A percentile compares a stretch with the other conserved stretches of the same genome.
These are phyloP conservation scores for Durotheca rogersii DNA, from an alignment of 495 filamentous ascomycete genomes.

Conservation along the genomic window DNA sequence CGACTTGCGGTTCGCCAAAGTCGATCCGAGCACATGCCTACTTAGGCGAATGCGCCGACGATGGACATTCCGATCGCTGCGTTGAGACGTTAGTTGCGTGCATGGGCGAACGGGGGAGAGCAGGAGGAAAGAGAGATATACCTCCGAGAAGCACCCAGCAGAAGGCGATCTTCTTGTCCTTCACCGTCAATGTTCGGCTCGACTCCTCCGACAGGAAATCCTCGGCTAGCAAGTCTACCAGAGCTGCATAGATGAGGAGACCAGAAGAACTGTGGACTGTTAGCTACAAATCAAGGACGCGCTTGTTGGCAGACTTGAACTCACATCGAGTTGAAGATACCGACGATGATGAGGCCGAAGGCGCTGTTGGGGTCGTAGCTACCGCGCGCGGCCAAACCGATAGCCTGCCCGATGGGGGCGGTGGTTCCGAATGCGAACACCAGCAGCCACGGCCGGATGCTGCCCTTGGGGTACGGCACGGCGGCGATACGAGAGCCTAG, in stretches of 20 bases:
- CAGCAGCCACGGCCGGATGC: slow-evolving; percentile 61
- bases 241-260: slow-evolving; percentile 60
- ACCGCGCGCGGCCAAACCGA: slow-evolving; percentile 57
- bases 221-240: slow-evolving; percentile 63
- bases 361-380: slow-evolving; percentile 65
- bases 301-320: slow-evolving; percentile 10
- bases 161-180: slow-evolving; percentile 46
- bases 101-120: no score
- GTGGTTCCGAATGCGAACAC: slow-evolving; percentile 63
- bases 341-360: slow-evolving; percentile 65
- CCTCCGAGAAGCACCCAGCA: slow-evolving; percentile 45
- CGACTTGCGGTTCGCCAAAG: slow-evolving; percentile 6
- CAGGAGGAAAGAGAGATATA: slow-evolving; percentile 31
- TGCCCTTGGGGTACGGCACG: slow-evolving; percentile 50
- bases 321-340: slow-evolving; percentile 68
- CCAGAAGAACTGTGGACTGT: slow-evolving; percentile 50
- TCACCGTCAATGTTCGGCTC: slow-evolving; percentile 43
- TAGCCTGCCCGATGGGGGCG: slow-evolving; percentile 60
- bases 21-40: background rate
- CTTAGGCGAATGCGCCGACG: slow-evolving; percentile 55
- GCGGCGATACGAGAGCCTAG: slow-evolving; percentile 63
- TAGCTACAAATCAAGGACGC: background rate
- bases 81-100: no score
- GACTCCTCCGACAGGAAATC: slow-evolving; percentile 64
- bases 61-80: slow-evolving; percentile 60